These are phyloP conservation scores for Adansonia madagascariensis DNA, from an alignment of 441 rosid species.

Conservation along the genomic window DNA sequence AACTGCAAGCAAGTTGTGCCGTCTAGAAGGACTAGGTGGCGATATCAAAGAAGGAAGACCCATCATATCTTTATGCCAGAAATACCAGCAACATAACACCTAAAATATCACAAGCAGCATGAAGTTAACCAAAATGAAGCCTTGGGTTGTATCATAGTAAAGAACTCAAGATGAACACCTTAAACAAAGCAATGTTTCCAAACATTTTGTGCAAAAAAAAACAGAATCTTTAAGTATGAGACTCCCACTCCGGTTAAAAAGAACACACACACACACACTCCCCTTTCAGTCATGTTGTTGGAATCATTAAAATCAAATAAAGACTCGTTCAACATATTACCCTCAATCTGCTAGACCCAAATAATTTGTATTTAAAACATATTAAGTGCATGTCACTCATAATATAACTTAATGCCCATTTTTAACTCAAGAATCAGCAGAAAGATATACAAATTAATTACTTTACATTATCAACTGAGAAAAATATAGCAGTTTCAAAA, in stretches of 20 bases:
- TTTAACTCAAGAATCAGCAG: neutral
- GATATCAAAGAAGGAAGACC: conserved; percentile 3
- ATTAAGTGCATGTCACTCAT: neutral
- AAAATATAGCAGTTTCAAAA: conserved; percentile 3
- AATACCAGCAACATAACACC: neutral
- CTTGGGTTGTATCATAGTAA: conserved; percentile 1
- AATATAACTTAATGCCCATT: neutral
- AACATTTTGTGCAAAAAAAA: neutral
- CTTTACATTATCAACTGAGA: neutral
- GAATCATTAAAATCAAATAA: neutral
- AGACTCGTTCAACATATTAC: neutral
- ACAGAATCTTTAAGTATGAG: neutral
- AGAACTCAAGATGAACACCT: neutral
- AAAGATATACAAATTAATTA: neutral
- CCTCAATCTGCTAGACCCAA: neutral
- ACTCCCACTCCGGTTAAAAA: neutral
- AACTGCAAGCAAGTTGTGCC: neutral
- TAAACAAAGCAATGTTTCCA: neutral
- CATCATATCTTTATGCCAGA: neutral
- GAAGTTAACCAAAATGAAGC: conserved; percentile 8
- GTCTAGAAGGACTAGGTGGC: conserved; percentile 3
- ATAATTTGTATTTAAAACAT: neutral
- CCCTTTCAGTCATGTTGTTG: neutral
- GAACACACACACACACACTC: too few species aligned
- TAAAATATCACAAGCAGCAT: conserved; percentile 5